Percentiles rank a stretch among this genome's conserved stretches.
Evolutionary conservation across 1,139 yeast species (phyloP).

Genomic region (Yarrowia galli): DNA sequence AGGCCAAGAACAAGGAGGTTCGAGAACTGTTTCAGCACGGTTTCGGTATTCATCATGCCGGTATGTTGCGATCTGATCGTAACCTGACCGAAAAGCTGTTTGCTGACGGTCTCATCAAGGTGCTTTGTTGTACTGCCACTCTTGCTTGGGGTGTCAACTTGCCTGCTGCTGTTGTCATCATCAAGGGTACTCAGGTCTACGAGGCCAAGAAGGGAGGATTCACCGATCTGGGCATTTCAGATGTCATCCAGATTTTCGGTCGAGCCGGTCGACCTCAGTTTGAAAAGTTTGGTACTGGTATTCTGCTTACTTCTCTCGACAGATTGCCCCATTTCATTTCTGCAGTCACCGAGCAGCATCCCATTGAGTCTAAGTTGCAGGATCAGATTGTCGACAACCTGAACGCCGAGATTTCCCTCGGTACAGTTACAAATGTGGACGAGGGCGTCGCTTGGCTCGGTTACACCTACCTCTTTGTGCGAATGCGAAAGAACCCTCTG

Average conservation of each 20-base stretch:
- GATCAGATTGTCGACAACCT: constrained; percentile 86
- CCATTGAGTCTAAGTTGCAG: constrained; percentile 85
- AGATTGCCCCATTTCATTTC: constrained; percentile 85
- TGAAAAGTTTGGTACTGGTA: constrained; percentile 91
- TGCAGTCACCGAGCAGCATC: constrained; percentile 90
- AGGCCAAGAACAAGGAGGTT: constrained; percentile 79
- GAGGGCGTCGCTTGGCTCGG: constrained; percentile 98
- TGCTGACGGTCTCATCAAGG: constrained; percentile 83
- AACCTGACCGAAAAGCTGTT: constrained; percentile 90
- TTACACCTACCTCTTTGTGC: constrained; percentile 89
- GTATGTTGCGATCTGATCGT: constrained; percentile 91
- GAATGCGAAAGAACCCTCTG: constrained; percentile 94
- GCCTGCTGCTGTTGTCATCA: constrained; percentile 97
- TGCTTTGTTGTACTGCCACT: constrained; percentile 94
- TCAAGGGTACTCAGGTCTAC: constrained; percentile 95
- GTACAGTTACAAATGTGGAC: constrained; percentile 92
- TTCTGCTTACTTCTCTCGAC: constrained; percentile 83
- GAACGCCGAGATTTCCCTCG: constrained; percentile 94
- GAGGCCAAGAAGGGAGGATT: constrained; percentile 95
- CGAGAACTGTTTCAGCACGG: constrained; percentile 82
- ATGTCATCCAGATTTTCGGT: constrained; percentile 97
- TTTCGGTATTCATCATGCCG: constrained; percentile 97
- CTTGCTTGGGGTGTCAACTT: constrained; percentile 99
- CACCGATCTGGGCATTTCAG: constrained; percentile 91
- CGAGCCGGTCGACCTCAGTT: constrained; percentile 99